Conservation (phyloP, 139 green algal genomes). For the Ettlia oleoabundans region DNA sequence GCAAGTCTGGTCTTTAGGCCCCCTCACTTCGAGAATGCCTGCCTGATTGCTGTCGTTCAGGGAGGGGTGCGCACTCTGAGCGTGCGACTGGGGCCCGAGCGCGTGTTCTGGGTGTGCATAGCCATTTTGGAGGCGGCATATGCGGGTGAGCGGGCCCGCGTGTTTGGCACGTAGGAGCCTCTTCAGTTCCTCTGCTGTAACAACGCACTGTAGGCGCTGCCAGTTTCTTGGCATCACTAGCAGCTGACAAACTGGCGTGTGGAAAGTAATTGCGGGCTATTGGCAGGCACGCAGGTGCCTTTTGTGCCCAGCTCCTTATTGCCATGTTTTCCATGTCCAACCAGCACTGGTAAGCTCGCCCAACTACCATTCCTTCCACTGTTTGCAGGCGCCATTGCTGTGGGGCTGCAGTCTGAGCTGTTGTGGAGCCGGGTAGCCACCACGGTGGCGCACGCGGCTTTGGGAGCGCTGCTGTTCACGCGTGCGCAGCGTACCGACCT, state of each 20-base stretch:
- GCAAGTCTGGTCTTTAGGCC: too few species aligned
- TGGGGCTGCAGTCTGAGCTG: slow-evolving; percentile 5
- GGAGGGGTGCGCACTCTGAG: slow-evolving; percentile 82
- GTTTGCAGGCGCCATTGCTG: slow-evolving; percentile 9
- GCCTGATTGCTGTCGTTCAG: too few species aligned
- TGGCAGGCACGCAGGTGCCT: neutral
- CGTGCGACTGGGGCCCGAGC: slow-evolving; percentile 74
- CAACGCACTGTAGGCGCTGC: too few species aligned
- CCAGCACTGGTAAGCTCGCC: neutral
- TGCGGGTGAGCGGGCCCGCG: slow-evolving; percentile 61
- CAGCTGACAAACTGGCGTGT: neutral
- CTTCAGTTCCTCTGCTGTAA: too few species aligned
- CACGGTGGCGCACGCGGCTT: slow-evolving; percentile 46
- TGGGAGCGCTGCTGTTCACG: slow-evolving; percentile 57
- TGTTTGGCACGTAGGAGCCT: too few species aligned
- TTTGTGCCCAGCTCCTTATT: too few species aligned
- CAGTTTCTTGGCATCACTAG: too few species aligned
- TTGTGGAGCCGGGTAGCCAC: slow-evolving; percentile 56
- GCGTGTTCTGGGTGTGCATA: slow-evolving; percentile 91
- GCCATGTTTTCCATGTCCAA: too few species aligned
- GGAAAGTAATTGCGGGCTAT: neutral
- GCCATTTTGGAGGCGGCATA: slow-evolving; percentile 74
- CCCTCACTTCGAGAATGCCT: too few species aligned
- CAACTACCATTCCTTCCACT: neutral
- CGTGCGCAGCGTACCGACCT: slow-evolving; percentile 62